Conservation (phyloP, 164 flowering plant genomes). For the Aristolochia fimbriata region DNA sequence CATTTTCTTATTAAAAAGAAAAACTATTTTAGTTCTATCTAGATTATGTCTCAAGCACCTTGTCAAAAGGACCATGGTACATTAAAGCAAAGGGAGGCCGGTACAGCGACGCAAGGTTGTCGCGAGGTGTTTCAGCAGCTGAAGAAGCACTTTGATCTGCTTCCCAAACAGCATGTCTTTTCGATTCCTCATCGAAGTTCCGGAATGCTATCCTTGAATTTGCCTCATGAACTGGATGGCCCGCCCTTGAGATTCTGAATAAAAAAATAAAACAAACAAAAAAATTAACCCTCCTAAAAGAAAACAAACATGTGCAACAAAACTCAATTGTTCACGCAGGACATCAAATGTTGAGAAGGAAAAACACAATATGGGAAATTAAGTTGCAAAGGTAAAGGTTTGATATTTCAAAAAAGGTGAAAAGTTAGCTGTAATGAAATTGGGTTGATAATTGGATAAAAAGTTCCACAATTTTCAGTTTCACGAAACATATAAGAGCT, state of each 20-base stretch:
- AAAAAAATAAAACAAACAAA: constrained; percentile 1
- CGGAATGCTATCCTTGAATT: constrained; percentile 75
- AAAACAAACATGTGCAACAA: too few species aligned
- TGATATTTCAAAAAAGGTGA: too few species aligned
- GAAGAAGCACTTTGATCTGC: constrained; percentile 47
- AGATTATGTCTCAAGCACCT: constrained; percentile 23
- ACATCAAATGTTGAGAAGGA: too few species aligned
- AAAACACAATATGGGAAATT: too few species aligned
- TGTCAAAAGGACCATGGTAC: constrained; percentile 68
- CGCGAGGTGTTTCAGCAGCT: constrained; percentile 39
- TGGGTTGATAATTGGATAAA: too few species aligned
- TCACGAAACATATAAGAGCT: too few species aligned
- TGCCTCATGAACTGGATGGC: constrained; percentile 42
- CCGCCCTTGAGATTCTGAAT: constrained; percentile 32
- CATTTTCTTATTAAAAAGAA: too few species aligned
- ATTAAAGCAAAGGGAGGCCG: constrained; percentile 81
- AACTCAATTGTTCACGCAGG: too few species aligned
- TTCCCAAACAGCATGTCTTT: constrained; percentile 73
- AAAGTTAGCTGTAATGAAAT: too few species aligned
- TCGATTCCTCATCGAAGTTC: constrained; percentile 80
- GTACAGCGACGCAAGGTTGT: constrained; percentile 79
- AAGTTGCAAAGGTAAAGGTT: too few species aligned
- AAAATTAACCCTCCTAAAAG: not conserved
- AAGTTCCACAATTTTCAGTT: too few species aligned
- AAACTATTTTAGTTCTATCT: too few species aligned